These are phyloP conservation scores for Brassica carinata DNA, from an alignment of 345 rosid genomes.

Conservation along the genomic window DNA sequence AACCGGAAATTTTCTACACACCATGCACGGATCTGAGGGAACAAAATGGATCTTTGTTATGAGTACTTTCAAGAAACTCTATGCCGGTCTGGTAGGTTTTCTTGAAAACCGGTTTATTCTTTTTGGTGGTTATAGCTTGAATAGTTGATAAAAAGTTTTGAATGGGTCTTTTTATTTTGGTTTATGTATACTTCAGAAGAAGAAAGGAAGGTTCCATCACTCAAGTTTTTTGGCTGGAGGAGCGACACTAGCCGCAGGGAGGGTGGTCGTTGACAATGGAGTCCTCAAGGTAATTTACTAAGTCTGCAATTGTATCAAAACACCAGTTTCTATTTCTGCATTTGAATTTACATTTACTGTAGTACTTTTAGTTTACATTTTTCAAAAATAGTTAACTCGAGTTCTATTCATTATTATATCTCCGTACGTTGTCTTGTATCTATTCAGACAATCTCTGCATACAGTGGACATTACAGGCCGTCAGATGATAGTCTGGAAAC, in stretches of 20 bases:
- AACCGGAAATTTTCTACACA: slow-evolving; percentile 57
- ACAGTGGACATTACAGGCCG: slow-evolving; percentile 94
- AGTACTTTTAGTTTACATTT: neutral
- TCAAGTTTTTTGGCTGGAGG: slow-evolving; percentile 98
- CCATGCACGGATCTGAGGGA: slow-evolving; percentile 47
- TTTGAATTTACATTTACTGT: neutral
- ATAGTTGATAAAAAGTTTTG: neutral
- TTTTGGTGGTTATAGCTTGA: neutral
- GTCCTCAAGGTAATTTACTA: slow-evolving; percentile 60
- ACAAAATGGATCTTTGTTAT: slow-evolving; percentile 85
- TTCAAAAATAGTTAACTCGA: neutral
- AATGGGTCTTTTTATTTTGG: neutral
- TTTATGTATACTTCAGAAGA: slow-evolving; percentile 56
- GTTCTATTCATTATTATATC: slow-evolving; percentile 5
- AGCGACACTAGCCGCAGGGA: slow-evolving; percentile 88
- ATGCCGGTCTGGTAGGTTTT: slow-evolving; percentile 66
- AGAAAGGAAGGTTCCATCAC: slow-evolving; percentile 93
- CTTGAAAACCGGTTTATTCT: neutral
- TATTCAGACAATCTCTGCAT: slow-evolving; percentile 77
- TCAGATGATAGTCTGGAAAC: slow-evolving; percentile 64
- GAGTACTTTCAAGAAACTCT: slow-evolving; percentile 79
- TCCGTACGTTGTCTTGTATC: neutral
- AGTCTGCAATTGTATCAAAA: neutral
- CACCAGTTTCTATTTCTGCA: neutral
- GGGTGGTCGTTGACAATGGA: slow-evolving; percentile 68